Evolutionary conservation across 768 basidiomycete species (phyloP).

Genomic region (Amanita subjunquillea): DNA sequence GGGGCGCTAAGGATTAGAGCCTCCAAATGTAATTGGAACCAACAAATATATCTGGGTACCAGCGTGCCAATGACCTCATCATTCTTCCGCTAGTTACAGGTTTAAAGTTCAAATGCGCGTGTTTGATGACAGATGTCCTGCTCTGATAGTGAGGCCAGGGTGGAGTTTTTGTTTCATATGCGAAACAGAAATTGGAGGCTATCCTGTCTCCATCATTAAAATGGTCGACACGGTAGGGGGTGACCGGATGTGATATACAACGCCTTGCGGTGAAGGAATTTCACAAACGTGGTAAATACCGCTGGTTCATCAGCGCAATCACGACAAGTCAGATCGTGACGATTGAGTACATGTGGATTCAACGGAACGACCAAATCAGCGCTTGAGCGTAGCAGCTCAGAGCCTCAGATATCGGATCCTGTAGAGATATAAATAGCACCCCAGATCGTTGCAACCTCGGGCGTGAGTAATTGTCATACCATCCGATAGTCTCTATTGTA

Average conservation of each 20-base stretch:
- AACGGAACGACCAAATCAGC: background rate
- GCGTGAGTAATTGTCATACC: background rate
- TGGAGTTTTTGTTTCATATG: background rate
- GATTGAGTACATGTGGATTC: background rate
- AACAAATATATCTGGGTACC: background rate
- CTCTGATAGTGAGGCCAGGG: background rate
- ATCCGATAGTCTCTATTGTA: background rate
- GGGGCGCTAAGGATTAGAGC: background rate
- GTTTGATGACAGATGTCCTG: background rate
- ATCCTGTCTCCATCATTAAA: background rate
- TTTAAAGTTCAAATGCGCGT: constrained; percentile 1
- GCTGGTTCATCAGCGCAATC: background rate
- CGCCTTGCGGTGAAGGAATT: background rate
- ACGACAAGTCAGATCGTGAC: background rate
- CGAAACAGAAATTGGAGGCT: background rate
- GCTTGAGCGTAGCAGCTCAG: background rate
- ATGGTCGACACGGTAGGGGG: background rate
- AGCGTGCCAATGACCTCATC: background rate
- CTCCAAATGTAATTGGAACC: background rate
- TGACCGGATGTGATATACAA: background rate
- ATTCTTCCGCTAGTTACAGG: background rate
- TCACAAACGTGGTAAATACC: background rate
- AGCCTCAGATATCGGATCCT: background rate
- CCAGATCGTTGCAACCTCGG: background rate
- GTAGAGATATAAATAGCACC: background rate